Conservation (phyloP, 441 rosid species). For the Populus trichocarpa region DNA sequence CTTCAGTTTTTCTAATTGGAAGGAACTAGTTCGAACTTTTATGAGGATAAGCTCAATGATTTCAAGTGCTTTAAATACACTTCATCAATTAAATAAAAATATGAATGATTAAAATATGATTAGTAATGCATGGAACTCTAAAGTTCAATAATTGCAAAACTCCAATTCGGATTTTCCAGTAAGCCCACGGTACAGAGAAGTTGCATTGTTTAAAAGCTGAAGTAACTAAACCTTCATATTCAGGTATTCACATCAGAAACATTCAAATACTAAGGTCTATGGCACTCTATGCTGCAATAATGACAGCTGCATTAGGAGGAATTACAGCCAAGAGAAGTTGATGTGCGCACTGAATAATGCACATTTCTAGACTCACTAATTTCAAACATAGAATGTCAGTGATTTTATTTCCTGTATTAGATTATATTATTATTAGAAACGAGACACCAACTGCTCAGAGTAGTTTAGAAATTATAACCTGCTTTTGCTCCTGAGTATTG, state of each 20-base stretch:
- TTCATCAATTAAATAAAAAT: neutral
- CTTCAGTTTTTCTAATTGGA: neutral
- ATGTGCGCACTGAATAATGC: neutral
- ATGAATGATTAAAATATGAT: neutral
- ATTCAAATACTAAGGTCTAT: neutral
- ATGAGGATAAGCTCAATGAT: neutral
- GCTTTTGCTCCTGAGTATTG: conserved; percentile 32
- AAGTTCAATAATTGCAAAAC: neutral
- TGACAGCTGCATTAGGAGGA: neutral
- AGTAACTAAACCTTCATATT: neutral
- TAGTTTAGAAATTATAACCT: conserved; percentile 28
- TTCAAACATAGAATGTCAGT: neutral
- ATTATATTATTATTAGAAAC: neutral
- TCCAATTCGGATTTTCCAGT: neutral
- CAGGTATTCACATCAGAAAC: neutral
- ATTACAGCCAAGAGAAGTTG: neutral
- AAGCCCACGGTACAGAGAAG: neutral
- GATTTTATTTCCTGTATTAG: neutral
- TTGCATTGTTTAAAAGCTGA: neutral
- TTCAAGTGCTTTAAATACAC: neutral
- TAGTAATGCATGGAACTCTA: neutral
- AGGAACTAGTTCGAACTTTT: neutral
- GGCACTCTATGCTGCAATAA: neutral
- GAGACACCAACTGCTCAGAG: conserved; percentile 8
- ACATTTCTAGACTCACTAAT: neutral